Base-by-base conservation (phyloP, 805 yeast genomes). In the Trichomonascus vanleenenianus region DNA sequence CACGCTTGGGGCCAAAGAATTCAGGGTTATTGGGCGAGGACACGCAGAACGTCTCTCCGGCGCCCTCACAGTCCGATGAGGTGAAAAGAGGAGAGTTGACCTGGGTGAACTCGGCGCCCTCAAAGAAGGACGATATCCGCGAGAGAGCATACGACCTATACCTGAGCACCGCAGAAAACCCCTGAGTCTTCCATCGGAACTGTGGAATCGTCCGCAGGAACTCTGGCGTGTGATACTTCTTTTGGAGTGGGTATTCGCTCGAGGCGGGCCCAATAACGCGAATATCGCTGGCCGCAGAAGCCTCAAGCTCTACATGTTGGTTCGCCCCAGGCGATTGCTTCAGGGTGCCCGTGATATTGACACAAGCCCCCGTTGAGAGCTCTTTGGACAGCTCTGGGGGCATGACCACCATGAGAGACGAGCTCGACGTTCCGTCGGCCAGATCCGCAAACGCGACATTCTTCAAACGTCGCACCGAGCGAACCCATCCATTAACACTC, bases 1-100 rank as follows among this genome's bases (percentile, higher is more conserved):
- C 75, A 2, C 74, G 70, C 47, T 75, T 75, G 1, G 82, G 42
- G n/a, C 56, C 58, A 37, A 51, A 56, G 56, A 85, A 86, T 49
- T 52, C 14, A 46, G 52, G 32, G 48, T 54, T 2, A 1, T 74
- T 52, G 40, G 65, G 69, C 1, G 70, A 64, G 38, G 69, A 72
- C 9, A 89, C 65, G 39, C 65, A 67, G 53, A 93, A 93, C 50
- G 85, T 76, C 59, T 93, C 97, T 3, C 97, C 97, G 2, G 95
- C 97, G 14, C 98, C 97, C 66, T 93, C 99, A 60, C 97, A 91
- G 61, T 93, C 98, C 1, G 94, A 78, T 9, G 85, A 71, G 0
- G 98, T 93, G 18, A 91, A 66, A 10, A 91, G 56, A 6, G 99
- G 98, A 2, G 97, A 95, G 20, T 80, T 71, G 0, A 85, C 87